Evolutionary conservation across 164 flowering plant genomes (phyloP), one percentile per base, ranked within the genome.

Genomic region (Dillenia suffruticosa): DNA sequence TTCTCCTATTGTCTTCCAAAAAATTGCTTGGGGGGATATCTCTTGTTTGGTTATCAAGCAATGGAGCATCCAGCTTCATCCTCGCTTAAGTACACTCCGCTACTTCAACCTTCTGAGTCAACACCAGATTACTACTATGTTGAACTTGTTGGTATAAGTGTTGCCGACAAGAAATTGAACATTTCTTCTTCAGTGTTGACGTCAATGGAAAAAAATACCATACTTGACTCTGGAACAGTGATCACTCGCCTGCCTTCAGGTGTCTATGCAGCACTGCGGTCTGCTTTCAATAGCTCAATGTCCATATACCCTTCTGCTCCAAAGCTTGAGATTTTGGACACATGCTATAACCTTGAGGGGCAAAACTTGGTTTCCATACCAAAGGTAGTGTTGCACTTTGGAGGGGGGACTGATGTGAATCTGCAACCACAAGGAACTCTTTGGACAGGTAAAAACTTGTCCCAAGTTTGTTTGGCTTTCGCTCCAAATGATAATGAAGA

Each of bases 391-490:
- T 63, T 81, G 44, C 63, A 32, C 58, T 76, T 81, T 60, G 46
- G 49, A 3, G 79, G 82, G 72, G 66, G 9, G 57, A 22, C 1
- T 53, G 60, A 51, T 19, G 56, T 69, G 58, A 53, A 50, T 2
- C 12, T 73, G 22, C 22, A 19, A 19, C 22, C 22, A 19, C 22
- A 19, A 1, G 22, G 22, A 19, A 19, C 1, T 19, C 1, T 19
- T 19, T 1, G 22, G 22, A 19, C 22, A 19, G 12, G 8, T 61
- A 1, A 15, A 64, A 50, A 49, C 1, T n/a, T 32, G 14, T 59
- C 76, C 3, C 72, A 72, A 48, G 75, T 70, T 5, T 83, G 87
- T 64, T 55, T 83, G 65, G 80, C 80, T 4, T 70, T 82, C 14
- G 76, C 82, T 8, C 72, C 59, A 5, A 76, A 78, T 16, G 49